Evolutionary conservation across 306 rosid species (phyloP).

Genomic region (Ochetophila trinervis): DNA sequence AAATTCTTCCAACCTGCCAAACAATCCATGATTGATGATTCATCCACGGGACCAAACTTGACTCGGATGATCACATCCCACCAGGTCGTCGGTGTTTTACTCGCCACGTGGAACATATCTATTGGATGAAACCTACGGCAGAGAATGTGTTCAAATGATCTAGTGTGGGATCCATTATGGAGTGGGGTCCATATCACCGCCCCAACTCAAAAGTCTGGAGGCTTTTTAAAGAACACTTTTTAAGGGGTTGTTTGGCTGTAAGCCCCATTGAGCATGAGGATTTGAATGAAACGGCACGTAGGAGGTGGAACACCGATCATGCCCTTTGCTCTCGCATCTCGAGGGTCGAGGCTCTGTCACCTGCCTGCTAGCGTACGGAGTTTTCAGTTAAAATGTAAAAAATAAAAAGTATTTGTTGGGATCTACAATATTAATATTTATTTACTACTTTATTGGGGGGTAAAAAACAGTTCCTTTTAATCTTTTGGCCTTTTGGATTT

Average conservation of each 20-base stretch:
- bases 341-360: neutral
- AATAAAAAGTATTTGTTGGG: neutral
- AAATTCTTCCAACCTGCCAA: conserved; percentile 19
- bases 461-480: too few relatives aligned
- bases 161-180: neutral
- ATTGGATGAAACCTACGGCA: neutral
- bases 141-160: conserved; percentile 1
- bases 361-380: conserved; percentile 26
- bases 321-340: neutral
- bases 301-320: neutral
- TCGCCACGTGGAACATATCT: conserved; percentile 8
- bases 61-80: conserved; percentile 11
- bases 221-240: neutral
- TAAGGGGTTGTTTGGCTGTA: neutral
- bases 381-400: neutral
- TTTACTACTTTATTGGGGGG: too few relatives aligned
- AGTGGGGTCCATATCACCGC: conserved; percentile 33
- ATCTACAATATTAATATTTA: neutral
- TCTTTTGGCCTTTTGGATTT: too few relatives aligned
- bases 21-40: neutral
- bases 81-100: conserved; percentile 26
- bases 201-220: neutral
- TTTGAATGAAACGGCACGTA: conserved; percentile 28
- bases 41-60: too few relatives aligned
- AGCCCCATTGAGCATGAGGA: neutral